A percentile compares a stretch with the other conserved stretches of the same genome.
Conservation (phyloP, 2,329 filamentous ascomycete species). For the Stemphylium beticola region DNA sequence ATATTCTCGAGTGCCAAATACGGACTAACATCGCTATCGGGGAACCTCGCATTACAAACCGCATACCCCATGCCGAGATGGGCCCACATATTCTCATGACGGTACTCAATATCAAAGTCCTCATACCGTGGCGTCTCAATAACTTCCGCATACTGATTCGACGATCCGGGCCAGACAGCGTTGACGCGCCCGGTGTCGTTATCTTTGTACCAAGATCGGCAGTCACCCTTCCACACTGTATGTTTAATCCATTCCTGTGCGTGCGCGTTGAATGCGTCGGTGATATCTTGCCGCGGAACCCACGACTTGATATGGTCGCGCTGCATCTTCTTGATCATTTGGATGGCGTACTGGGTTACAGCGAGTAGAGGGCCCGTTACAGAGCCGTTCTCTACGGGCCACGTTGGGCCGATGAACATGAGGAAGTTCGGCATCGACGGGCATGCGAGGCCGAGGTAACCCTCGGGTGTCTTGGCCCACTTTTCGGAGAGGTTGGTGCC, state of each 20-base stretch:
- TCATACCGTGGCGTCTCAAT: conserved; percentile 51
- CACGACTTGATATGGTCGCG: conserved; percentile 53
- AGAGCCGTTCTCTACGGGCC: conserved; percentile 55
- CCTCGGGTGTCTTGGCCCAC: conserved; percentile 50
- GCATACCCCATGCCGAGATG: conserved; percentile 52
- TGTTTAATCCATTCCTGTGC: conserved; percentile 57
- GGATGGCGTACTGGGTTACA: conserved; percentile 51
- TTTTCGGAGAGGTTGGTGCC: conserved; percentile 50
- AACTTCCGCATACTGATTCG: conserved; percentile 56
- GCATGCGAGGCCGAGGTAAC: conserved; percentile 51
- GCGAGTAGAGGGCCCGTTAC: conserved; percentile 51
- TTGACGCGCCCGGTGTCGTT: conserved; percentile 46
- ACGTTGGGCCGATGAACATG: conserved; percentile 50
- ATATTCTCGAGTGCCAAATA: conserved; percentile 51
- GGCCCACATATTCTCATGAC: conserved; percentile 52
- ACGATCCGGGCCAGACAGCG: conserved; percentile 59
- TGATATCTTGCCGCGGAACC: conserved; percentile 51
- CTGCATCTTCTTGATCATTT: conserved; percentile 56
- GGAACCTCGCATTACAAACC: conserved; percentile 25
- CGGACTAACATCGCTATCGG: conserved; percentile 45
- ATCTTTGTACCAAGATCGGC: conserved; percentile 56
- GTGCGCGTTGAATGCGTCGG: conserved; percentile 53
- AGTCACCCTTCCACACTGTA: conserved; percentile 57
- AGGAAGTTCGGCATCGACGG: conserved; percentile 54
- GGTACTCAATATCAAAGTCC: conserved; percentile 52